Conservation (phyloP, 2,329 filamentous ascomycete genomes). For the Neonectria neomacrospora region DNA sequence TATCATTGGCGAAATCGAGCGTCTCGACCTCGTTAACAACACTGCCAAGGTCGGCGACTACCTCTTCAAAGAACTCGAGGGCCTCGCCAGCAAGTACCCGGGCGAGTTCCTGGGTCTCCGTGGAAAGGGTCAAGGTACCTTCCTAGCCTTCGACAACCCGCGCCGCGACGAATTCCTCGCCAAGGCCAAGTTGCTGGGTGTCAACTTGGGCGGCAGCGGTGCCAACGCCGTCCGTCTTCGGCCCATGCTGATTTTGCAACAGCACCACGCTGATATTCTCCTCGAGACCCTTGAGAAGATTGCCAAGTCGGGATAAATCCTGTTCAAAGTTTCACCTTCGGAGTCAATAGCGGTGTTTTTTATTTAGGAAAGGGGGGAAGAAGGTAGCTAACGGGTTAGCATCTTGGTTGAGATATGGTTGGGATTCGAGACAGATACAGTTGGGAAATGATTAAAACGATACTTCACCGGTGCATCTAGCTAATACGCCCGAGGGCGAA, state of each 20-base stretch:
- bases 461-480: neutral
- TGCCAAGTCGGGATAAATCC: slow-evolving; percentile 57
- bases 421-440: neutral
- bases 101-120: slow-evolving; percentile 83
- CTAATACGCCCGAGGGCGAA: neutral
- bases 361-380: neutral
- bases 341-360: neutral
- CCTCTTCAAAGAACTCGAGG: slow-evolving; percentile 76
- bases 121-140: slow-evolving; percentile 89
- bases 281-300: slow-evolving; percentile 83
- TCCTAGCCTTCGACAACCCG: slow-evolving; percentile 91
- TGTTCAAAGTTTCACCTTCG: neutral
- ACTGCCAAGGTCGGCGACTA: slow-evolving; percentile 84
- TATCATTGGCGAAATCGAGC: slow-evolving; percentile 84
- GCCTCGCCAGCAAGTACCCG: slow-evolving; percentile 76
- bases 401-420: neutral
- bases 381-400: neutral
- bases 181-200: slow-evolving; percentile 80
- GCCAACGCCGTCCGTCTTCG: slow-evolving; percentile 79
- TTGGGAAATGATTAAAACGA: neutral
- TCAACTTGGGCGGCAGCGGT: slow-evolving; percentile 90
- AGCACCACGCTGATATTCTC: slow-evolving; percentile 88
- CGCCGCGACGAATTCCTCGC: slow-evolving; percentile 81
- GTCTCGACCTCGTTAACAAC: slow-evolving; percentile 79
- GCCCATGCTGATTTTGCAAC: slow-evolving; percentile 93